Evolutionary conservation across 202 grass and related monocot species (phyloP).

Genomic region (Musa balbisiana): DNA sequence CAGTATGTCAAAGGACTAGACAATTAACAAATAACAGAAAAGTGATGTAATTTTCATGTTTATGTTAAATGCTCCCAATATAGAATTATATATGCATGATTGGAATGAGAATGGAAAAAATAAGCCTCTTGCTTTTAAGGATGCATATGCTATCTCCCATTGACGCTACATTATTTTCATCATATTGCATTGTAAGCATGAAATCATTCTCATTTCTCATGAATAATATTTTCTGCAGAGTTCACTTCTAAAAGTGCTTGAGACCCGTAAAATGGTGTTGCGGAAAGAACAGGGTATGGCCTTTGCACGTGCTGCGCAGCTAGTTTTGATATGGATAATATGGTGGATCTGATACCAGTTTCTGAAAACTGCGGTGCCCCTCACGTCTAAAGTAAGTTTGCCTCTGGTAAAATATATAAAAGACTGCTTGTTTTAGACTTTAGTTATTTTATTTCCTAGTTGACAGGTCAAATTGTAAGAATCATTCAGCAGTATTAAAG

Average conservation of each 20-base stretch:
- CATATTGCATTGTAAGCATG: no score
- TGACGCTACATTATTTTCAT: no score
- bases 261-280: conserved; percentile 18
- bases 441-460: background rate
- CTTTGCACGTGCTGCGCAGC: conserved; percentile 15
- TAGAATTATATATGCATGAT: background rate
- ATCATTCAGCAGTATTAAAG: background rate
- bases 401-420: background rate
- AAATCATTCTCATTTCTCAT: background rate
- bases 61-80: background rate
- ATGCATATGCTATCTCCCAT: background rate
- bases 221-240: conserved; percentile 7
- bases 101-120: background rate
- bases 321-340: conserved; percentile 20
- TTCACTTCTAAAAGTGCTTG: conserved; percentile 21
- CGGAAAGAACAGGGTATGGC: conserved; percentile 26
- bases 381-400: conserved; percentile 15
- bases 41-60: background rate
- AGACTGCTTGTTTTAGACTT: background rate
- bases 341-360: conserved; percentile 12
- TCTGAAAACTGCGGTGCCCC: conserved; percentile 8
- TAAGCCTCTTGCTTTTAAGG: background rate
- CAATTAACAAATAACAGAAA: background rate
- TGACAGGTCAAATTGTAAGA: background rate
- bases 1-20: background rate